Conservation (phyloP, 345 rosid species). For the Ricinus communis region DNA sequence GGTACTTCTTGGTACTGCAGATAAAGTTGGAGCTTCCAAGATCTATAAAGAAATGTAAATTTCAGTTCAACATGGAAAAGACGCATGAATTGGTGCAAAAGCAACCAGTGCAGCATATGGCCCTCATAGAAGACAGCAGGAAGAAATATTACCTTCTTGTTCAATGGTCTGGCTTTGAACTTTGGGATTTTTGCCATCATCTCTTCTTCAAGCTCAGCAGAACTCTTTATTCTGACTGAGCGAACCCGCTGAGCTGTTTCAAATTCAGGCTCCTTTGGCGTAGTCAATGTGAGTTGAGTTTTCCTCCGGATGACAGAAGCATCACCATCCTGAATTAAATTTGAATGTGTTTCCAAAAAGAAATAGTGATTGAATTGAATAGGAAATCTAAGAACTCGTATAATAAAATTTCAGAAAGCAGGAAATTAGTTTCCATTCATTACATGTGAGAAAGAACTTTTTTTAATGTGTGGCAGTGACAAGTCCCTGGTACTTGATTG, state of each 20-base stretch:
- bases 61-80: background rate
- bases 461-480: constrained; percentile 45
- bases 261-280: constrained; percentile 90
- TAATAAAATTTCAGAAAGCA: background rate
- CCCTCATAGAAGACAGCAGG: background rate
- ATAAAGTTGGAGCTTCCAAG: constrained; percentile 65
- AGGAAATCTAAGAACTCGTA: background rate
- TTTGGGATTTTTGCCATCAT: constrained; percentile 95
- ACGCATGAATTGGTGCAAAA: background rate
- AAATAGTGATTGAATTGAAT: background rate
- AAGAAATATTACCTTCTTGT: constrained; percentile 67
- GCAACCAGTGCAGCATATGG: background rate
- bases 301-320: constrained; percentile 41
- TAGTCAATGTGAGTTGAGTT: constrained; percentile 74
- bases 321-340: constrained; percentile 28
- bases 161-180: constrained; percentile 94
- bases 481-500: constrained; percentile 80
- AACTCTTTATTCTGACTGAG: constrained; percentile 70
- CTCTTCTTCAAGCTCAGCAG: constrained; percentile 97
- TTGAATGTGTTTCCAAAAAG: constrained; percentile 7
- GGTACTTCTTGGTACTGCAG: constrained; percentile 59
- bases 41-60: constrained; percentile 42
- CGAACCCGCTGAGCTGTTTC: constrained; percentile 91
- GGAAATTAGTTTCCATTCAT: background rate
- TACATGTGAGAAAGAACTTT: constrained; percentile 46